Conservation (phyloP, 163 green algal genomes). For the Scenedesmus sp. region DNA sequence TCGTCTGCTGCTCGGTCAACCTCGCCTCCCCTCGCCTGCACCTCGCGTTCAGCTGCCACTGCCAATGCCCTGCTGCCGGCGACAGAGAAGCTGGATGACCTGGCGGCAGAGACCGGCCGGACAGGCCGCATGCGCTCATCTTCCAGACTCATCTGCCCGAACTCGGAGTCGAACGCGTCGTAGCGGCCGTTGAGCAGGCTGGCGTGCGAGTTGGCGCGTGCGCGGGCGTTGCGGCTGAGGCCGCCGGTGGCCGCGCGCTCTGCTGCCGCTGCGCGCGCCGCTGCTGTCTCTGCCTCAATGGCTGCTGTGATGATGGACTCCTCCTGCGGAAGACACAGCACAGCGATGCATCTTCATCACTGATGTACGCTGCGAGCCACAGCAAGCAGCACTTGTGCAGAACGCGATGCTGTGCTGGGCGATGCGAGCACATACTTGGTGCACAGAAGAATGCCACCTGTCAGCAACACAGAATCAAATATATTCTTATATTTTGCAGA, state of each 20-base stretch:
- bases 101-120: not conserved
- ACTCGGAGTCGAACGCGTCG: slow-evolving; percentile 51
- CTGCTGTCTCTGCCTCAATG: slow-evolving; percentile 44
- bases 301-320: slow-evolving; percentile 53
- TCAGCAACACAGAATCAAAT: too few species aligned
- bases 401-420: too few species aligned
- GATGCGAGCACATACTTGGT: too few species aligned
- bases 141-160: slow-evolving; percentile 46
- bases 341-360: not conserved
- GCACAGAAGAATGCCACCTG: too few species aligned
- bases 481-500: too few species aligned
- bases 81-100: not conserved
- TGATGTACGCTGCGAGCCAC: too few species aligned
- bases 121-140: slow-evolving; percentile 46
- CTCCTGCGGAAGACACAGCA: slow-evolving; percentile 19
- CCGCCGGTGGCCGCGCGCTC: not conserved
- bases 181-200: slow-evolving; percentile 12
- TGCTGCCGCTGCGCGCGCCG: slow-evolving; percentile 28
- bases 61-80: not conserved
- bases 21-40: too few species aligned
- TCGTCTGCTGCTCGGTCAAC: not conserved
- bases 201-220: not conserved
- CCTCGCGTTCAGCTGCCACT: not conserved
- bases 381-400: too few species aligned
- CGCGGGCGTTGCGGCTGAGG: not conserved